Percentiles rank a stretch among this genome's conserved stretches.
phyloP scores from a whole-genome alignment of 1,139 yeast species.

The Meyerozyma athensensis region DNA sequence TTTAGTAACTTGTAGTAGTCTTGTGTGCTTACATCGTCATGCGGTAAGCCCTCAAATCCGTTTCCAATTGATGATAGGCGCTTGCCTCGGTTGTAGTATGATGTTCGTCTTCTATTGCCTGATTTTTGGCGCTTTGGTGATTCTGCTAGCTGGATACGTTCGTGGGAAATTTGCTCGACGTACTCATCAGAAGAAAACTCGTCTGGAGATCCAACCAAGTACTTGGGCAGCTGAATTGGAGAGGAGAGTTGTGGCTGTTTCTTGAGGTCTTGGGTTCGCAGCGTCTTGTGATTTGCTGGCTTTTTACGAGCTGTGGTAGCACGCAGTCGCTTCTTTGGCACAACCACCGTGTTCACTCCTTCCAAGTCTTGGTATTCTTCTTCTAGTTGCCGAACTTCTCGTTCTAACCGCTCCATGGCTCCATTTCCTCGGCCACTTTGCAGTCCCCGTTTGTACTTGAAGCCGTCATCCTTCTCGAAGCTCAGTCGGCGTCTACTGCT shows the following conservation, averaged over 20 bases:
- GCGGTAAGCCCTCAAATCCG: conserved; percentile 68
- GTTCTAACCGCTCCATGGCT: conserved; percentile 9
- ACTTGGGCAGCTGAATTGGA: conserved; percentile 6
- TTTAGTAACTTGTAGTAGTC: conserved; percentile 65
- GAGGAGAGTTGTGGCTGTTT: conserved; percentile 9
- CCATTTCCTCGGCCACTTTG: conserved; percentile 9
- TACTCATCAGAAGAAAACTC: conserved; percentile 20
- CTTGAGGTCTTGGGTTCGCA: conserved; percentile 18
- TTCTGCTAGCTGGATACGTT: conserved; percentile 21
- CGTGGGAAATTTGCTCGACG: conserved; percentile 29
- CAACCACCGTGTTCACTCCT: neutral
- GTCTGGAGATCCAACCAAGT: neutral
- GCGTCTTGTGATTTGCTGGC: conserved; percentile 25
- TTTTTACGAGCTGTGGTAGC: conserved; percentile 4
- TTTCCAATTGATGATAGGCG: conserved; percentile 72
- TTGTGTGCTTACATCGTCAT: conserved; percentile 50
- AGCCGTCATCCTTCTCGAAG: conserved; percentile 45
- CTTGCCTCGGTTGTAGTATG: conserved; percentile 59
- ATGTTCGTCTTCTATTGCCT: conserved; percentile 36
- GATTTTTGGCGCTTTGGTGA: conserved; percentile 35
- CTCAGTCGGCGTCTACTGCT: conserved; percentile 2
- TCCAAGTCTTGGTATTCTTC: conserved; percentile 14
- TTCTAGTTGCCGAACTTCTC: conserved; percentile 11
- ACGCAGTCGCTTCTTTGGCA: neutral
- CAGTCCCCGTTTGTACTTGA: conserved; percentile 34